Evolutionary conservation across 768 basidiomycete genomes (phyloP).

Genomic region (Tricholoma sp.): DNA sequence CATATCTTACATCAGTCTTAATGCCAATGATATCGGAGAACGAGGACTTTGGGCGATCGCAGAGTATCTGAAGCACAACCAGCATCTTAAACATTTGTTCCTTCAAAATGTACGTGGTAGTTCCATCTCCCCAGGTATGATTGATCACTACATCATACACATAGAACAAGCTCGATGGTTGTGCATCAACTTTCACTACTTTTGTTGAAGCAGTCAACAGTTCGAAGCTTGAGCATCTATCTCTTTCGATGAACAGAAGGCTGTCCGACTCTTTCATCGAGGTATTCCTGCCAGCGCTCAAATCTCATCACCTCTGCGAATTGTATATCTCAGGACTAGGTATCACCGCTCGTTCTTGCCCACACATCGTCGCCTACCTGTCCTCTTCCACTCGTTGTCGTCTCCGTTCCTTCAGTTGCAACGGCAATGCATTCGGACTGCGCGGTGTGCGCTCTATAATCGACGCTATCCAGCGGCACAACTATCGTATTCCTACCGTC

Average conservation of each 20-base stretch:
- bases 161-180: conserved; percentile 25
- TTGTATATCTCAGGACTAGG: conserved; percentile 51
- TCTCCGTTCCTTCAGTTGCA: conserved; percentile 46
- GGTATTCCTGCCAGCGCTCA: conserved; percentile 44
- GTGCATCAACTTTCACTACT: conserved; percentile 26
- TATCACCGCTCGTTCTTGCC: conserved; percentile 36
- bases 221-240: conserved; percentile 46
- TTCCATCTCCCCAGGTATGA: background rate
- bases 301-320: conserved; percentile 44
- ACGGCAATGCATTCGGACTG: conserved; percentile 49
- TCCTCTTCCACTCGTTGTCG: conserved; percentile 41
- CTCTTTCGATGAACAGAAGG: conserved; percentile 42
- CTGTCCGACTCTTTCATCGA: conserved; percentile 49
- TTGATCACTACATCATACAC: background rate
- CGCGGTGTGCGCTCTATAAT: conserved; percentile 41
- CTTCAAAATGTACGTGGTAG: conserved; percentile 46
- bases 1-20: conserved; percentile 54
- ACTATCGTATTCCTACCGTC: conserved; percentile 42
- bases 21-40: conserved; percentile 52
- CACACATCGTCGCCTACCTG: conserved; percentile 43
- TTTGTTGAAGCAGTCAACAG: conserved; percentile 50
- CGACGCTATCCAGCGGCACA: conserved; percentile 36
- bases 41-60: conserved; percentile 49
- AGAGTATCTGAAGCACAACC: conserved; percentile 44
- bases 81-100: conserved; percentile 41